Evolutionary conservation across 176 grass and related monocot species (phyloP), one percentile per base, ranked within the genome.

Genomic region (Tuctoria greenei): DNA sequence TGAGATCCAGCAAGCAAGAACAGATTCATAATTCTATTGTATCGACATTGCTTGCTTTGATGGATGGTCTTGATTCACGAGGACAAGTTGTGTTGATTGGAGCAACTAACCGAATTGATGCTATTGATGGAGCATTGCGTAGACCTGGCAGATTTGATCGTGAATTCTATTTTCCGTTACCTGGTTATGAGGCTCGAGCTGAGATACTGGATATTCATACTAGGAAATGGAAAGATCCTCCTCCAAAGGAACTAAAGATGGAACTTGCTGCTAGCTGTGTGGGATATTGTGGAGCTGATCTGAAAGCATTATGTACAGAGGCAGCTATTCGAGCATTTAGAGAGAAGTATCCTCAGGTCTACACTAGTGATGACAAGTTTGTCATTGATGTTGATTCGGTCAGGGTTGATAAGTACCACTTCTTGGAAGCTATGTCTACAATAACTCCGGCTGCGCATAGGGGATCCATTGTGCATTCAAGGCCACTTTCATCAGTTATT

Each of bases 11-110:
- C 89, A 99, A 99, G 77, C 96, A 99, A 88, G 96, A 99, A 64
- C 96, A 99, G 74, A 99, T 99, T 79, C 96, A 99, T 58, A 99
- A 99, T 86, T 99, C 96, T 73, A 99, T 99, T 71, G 96, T 99
- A 59, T 99, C 96, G 11, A 99, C 96, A 69, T 86, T 99, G 77
- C 96, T 99, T 79, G 96, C 96, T 61, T 88, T 99, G 76, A 99
- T 99, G 96, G 96, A 99, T 76, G 96, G 96, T 54, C 88, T 99
- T 75, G 96, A 99, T 78, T 99, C 96, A 70, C 89, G 96, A 77
- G 96, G 96, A 38, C 92, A 99, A 86, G 96, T 99, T 84, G 96
- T 99, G 66, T 90, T 99, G 82, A 99, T 99, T 83, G 96, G 96
- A 74, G 96, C 96, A 46, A 99, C 96, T 49, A 99, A 99, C 59